Evolutionary conservation across 2,329 filamentous ascomycete genomes (phyloP).

Genomic region (Colletotrichum sp.): DNA sequence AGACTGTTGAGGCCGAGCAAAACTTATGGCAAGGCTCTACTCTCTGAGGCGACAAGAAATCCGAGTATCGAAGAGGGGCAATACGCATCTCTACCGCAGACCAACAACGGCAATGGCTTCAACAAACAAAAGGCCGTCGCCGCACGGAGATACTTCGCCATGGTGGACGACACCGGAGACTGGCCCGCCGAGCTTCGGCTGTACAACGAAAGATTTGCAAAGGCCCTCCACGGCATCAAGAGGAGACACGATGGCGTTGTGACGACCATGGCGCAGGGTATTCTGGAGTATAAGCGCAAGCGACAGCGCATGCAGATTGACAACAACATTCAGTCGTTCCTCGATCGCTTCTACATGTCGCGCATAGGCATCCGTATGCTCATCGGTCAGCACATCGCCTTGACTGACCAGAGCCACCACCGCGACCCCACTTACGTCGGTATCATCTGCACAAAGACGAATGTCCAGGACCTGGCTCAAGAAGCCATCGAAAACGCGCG

Average conservation of each 20-base stretch:
- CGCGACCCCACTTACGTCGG: constrained; percentile 94
- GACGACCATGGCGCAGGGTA: constrained; percentile 96
- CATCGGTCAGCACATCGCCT: constrained; percentile 96
- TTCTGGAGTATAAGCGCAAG: constrained; percentile 96
- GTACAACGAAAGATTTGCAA: constrained; percentile 90
- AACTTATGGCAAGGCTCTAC: constrained; percentile 62
- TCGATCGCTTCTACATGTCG: constrained; percentile 99
- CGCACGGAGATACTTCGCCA: constrained; percentile 83
- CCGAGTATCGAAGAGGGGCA: constrained; percentile 87
- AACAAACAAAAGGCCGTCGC: constrained; percentile 56
- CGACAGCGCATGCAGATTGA: constrained; percentile 98
- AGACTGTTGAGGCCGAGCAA: constrained; percentile 75
- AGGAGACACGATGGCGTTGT: constrained; percentile 95
- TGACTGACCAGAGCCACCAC: constrained; percentile 90
- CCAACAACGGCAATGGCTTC: constrained; percentile 47
- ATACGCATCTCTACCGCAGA: constrained; percentile 61
- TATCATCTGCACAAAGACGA: constrained; percentile 99
- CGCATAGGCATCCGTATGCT: constrained; percentile 99
- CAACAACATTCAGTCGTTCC: constrained; percentile 94
- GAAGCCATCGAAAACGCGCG: constrained; percentile 98
- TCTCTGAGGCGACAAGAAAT: constrained; percentile 86
- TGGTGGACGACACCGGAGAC: constrained; percentile 84
- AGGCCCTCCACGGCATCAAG: constrained; percentile 93
- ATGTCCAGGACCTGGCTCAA: constrained; percentile 90
- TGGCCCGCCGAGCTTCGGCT: constrained; percentile 95